A percentile compares a stretch with the other conserved stretches of the same genome.
Evolutionary conservation across 129 eudicot genomes (phyloP).

Genomic region (Tanacetum coccineum): DNA sequence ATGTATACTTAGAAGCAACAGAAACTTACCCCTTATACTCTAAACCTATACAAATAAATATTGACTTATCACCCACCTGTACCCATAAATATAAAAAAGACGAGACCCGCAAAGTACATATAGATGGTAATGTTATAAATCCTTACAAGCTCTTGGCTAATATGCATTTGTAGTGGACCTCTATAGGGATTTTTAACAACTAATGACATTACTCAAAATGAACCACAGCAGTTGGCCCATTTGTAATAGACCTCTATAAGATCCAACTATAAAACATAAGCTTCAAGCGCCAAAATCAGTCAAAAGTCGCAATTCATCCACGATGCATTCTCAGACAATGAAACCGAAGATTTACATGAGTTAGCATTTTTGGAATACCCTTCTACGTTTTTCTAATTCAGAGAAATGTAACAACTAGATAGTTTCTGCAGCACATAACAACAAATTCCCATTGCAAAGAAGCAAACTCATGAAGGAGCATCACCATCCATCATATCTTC

Average conservation of each 20-base stretch:
- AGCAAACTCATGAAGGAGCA: constrained; percentile 20
- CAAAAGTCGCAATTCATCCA: constrained; percentile 16
- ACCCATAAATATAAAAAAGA: neutral
- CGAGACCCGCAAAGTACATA: neutral
- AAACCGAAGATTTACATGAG: constrained; percentile 29
- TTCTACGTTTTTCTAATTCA: constrained; percentile 16
- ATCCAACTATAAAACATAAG: constrained; percentile 13
- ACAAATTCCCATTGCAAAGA: constrained; percentile 1
- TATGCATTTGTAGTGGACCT: neutral
- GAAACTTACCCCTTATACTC: too few relatives aligned
- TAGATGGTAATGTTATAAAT: neutral
- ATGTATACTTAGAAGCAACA: too few relatives aligned
- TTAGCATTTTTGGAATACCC: constrained; percentile 17
- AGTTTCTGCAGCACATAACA: constrained; percentile 12
- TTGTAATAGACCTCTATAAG: neutral
- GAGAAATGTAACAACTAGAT: constrained; percentile 18
- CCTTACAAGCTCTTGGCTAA: neutral
- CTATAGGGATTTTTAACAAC: neutral
- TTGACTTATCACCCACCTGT: too few relatives aligned
- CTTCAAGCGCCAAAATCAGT: constrained; percentile 12
- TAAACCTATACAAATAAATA: too few relatives aligned
- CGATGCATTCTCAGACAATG: constrained; percentile 17
- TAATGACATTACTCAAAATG: neutral
- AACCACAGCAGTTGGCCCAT: neutral
- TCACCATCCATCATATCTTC: constrained; percentile 32